A percentile compares a stretch with the other conserved stretches of the same genome.
Conservation (phyloP, 1,139 yeast species). For the Taphrina pruni region DNA sequence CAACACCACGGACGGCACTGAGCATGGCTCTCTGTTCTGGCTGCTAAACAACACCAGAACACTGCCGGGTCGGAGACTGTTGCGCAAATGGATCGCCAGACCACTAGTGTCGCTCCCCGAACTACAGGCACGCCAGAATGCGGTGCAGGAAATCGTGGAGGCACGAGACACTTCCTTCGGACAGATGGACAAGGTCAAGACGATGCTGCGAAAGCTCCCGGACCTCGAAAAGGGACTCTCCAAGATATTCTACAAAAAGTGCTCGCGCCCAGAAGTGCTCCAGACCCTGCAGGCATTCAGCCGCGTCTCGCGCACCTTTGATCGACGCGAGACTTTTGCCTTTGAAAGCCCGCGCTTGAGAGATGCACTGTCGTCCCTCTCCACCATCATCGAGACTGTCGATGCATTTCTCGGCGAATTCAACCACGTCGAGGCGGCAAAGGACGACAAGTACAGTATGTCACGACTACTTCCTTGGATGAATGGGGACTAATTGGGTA, state of each 20-base stretch:
- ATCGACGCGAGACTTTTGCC: slow-evolving; percentile 45
- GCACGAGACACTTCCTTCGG: slow-evolving; percentile 46
- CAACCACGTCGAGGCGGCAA: slow-evolving; percentile 62
- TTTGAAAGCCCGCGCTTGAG: slow-evolving; percentile 49
- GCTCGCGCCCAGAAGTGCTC: slow-evolving; percentile 71
- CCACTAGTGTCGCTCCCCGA: slow-evolving; percentile 65
- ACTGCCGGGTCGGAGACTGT: slow-evolving; percentile 69
- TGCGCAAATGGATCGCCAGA: slow-evolving; percentile 73
- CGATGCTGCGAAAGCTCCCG: slow-evolving; percentile 57
- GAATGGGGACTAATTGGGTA: slow-evolving; percentile 40
- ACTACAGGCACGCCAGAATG: slow-evolving; percentile 67
- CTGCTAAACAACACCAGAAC: slow-evolving; percentile 80
- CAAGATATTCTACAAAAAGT: slow-evolving; percentile 68
- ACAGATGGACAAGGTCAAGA: slow-evolving; percentile 60
- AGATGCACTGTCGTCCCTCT: slow-evolving; percentile 47
- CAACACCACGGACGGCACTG: slow-evolving; percentile 63
- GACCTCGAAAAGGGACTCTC: slow-evolving; percentile 74
- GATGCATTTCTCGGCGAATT: slow-evolving; percentile 60
- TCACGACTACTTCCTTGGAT: slow-evolving; percentile 43
- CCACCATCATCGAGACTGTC: slow-evolving; percentile 48
- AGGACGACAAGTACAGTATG: slow-evolving; percentile 56
- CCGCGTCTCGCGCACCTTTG: slow-evolving; percentile 46
- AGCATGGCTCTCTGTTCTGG: slow-evolving; percentile 76
- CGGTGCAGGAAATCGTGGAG: slow-evolving; percentile 66
- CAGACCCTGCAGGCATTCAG: slow-evolving; percentile 58